phyloP scores from a whole-genome alignment of 306 rosid genomes.

The Prunus mume region DNA sequence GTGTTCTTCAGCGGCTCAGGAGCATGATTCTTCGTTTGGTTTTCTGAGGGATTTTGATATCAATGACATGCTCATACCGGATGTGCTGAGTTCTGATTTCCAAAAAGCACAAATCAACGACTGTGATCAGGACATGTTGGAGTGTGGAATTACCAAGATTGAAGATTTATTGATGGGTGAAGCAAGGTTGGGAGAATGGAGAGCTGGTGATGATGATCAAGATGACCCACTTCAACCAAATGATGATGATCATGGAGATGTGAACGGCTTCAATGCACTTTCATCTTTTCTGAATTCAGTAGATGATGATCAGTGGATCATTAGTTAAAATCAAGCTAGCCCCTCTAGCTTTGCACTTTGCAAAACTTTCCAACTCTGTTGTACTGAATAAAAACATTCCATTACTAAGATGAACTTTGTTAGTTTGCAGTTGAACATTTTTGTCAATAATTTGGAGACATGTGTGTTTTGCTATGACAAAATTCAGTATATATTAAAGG shows the following conservation, averaged over 20 bases:
- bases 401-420: not conserved
- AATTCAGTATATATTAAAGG: not conserved
- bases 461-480: not conserved
- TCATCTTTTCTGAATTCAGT: conserved; percentile 1
- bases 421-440: not conserved
- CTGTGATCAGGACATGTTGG: not conserved
- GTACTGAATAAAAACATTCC: not conserved
- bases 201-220: not conserved
- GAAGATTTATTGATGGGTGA: not conserved
- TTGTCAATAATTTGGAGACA: not conserved
- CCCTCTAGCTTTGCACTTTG: not conserved
- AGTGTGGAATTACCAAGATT: not conserved
- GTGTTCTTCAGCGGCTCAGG: not conserved
- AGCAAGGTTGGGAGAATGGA: not conserved
- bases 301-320: not conserved
- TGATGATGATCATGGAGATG: not conserved
- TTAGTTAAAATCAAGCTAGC: not conserved
- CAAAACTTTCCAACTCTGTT: not conserved
- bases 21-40: not conserved
- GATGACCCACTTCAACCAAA: not conserved
- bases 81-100: not conserved
- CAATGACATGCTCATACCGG: conserved; percentile 9
- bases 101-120: not conserved
- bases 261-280: not conserved
- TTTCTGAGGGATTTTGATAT: conserved; percentile 5